Evolutionary conservation across 2,329 filamentous ascomycete genomes (phyloP), one percentile per base, ranked within the genome.

Genomic region (Pseudogymnoascus verrucosus): DNA sequence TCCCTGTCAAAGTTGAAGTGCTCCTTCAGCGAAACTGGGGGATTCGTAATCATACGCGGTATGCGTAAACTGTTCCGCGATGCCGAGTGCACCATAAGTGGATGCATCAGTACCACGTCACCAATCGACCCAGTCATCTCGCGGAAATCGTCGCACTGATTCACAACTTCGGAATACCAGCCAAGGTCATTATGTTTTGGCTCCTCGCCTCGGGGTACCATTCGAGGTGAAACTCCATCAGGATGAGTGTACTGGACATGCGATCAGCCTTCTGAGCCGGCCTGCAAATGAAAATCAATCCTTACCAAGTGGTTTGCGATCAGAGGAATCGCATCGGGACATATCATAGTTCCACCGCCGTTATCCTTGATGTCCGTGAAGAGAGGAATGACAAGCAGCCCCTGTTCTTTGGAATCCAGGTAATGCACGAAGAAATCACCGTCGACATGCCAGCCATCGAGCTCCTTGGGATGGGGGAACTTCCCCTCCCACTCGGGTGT

Each of bases 381-480:
- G 4, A 89, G 73, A 1, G 87, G 87, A 42, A 88, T 89, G 11
- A 89, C 85, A 0, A 90, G 78, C 12, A 90, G 74, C 0, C 79
- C 88, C 72, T 90, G 88, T 75, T 90, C 88, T 0, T 84, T 84
- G 19, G 83, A 87, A 71, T 90, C 87, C 37, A 90, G 81, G 68
- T 86, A 90, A 75, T 90, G 87, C 4, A 87, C 79, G 71, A 90
- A 90, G 73, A 89, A 89, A 68, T 90, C 87, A 7, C 87, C 87
- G 73, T 89, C 87, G 16, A 88, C 84, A 73, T 89, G 87, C 87
- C 87, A 90, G 21, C 78, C 78, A 6, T 77, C 70, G 21, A 89
- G 75, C 0, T 84, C 78, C 61, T 80, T 77, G 0, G 84, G 84
- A 37, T 78, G 74, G 2, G 80, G 73, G 7, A 79, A 77, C 60